Percentiles rank a stretch among this genome's conserved stretches.
Evolutionary conservation across 192 early-diverging fungal genomes (phyloP).

Genomic region (Podochytrium sp.): DNA sequence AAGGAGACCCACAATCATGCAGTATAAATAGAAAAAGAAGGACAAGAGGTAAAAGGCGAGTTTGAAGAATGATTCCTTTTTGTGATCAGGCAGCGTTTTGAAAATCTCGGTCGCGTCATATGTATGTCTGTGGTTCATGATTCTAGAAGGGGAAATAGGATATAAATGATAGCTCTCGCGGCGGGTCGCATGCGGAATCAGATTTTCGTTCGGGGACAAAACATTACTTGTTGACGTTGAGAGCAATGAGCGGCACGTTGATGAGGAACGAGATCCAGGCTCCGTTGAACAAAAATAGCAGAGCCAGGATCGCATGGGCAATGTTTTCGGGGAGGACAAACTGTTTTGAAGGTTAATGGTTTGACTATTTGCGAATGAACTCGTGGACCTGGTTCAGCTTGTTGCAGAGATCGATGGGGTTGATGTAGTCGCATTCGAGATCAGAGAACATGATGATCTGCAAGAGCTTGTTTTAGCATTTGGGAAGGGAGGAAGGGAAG

Average conservation of each 20-base stretch:
- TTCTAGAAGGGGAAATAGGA: slow-evolving; percentile 47
- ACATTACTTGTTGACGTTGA: slow-evolving; percentile 92
- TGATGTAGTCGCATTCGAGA: slow-evolving; percentile 98
- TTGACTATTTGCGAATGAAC: not conserved
- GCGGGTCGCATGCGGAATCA: not conserved
- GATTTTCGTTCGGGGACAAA: not conserved
- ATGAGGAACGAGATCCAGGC: slow-evolving; percentile 85
- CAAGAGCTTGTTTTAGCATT: not conserved
- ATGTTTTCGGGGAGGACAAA: slow-evolving; percentile 94
- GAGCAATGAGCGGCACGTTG: slow-evolving; percentile 85
- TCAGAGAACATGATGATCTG: slow-evolving; percentile 81
- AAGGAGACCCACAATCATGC: slow-evolving; percentile 23
- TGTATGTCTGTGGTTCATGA: slow-evolving; percentile 84
- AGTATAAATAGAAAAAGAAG: slow-evolving; percentile 78
- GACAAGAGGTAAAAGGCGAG: slow-evolving; percentile 93
- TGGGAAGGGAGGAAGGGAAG: too few relatives aligned
- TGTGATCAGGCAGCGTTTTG: slow-evolving; percentile 87
- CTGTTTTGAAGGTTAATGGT: slow-evolving; percentile 45
- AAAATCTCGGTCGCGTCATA: slow-evolving; percentile 99
- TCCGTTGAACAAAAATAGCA: slow-evolving; percentile 84
- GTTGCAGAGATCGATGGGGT: slow-evolving; percentile 97
- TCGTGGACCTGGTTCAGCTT: slow-evolving; percentile 84
- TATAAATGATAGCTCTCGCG: not conserved
- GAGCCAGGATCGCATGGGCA: slow-evolving; percentile 80
- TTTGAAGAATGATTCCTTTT: slow-evolving; percentile 97